A percentile compares a stretch with the other conserved stretches of the same genome.
Conservation (phyloP, 2,329 filamentous ascomycete species). For the Ophiocordyceps robertsii region DNA sequence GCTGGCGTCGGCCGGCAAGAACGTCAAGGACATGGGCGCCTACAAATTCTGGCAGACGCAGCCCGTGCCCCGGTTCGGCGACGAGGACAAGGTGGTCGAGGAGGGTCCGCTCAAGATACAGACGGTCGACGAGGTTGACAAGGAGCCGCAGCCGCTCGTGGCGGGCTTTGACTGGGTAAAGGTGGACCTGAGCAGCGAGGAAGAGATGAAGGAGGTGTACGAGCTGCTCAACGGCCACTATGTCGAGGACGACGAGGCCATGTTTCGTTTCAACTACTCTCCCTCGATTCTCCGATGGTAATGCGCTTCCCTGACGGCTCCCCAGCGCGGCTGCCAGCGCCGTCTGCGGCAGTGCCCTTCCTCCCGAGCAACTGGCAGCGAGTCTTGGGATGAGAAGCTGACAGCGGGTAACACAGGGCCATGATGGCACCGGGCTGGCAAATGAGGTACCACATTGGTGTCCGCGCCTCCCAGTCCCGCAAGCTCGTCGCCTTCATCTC, state of each 20-base stretch:
- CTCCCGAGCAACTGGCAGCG: neutral
- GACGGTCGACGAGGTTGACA: conserved; percentile 64
- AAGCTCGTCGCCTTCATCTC: conserved; percentile 95
- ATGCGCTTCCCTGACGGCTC: neutral
- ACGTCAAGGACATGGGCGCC: conserved; percentile 87
- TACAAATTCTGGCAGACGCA: conserved; percentile 99
- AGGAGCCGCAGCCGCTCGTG: conserved; percentile 60
- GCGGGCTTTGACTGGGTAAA: conserved; percentile 90
- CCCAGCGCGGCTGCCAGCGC: too few relatives aligned
- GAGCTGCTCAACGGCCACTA: conserved; percentile 88
- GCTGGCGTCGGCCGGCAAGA: conserved; percentile 66
- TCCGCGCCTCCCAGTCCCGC: conserved; percentile 68
- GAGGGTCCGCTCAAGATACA: conserved; percentile 80
- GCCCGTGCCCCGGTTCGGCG: conserved; percentile 75
- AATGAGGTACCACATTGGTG: conserved; percentile 88
- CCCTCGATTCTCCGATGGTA: conserved; percentile 79
- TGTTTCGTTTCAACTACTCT: conserved; percentile 97
- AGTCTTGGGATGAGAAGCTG: neutral
- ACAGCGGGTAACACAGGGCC: conserved; percentile 44
- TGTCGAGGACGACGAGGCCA: conserved; percentile 91
- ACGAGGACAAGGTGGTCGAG: conserved; percentile 38
- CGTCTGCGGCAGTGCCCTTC: too few relatives aligned
- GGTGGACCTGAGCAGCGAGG: conserved; percentile 68
- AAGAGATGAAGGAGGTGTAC: conserved; percentile 78
- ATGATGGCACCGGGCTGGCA: conserved; percentile 91